Percentiles rank a stretch among this genome's conserved stretches.
Evolutionary conservation across 2,329 filamentous ascomycete genomes (phyloP).

Genomic region (Nemania diffusa): DNA sequence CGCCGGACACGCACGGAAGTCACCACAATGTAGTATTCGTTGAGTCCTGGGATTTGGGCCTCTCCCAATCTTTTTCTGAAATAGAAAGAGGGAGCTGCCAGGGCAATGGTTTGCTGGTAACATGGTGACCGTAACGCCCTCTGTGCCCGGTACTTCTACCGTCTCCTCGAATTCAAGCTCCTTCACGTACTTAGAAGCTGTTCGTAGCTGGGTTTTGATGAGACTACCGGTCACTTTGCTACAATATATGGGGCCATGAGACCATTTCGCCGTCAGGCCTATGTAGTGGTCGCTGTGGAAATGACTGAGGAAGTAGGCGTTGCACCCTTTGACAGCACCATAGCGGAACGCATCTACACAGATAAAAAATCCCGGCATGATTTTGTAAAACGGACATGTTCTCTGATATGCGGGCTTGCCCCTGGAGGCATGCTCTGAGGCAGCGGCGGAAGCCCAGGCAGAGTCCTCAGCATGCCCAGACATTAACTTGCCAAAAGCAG

Average conservation of each 20-base stretch:
- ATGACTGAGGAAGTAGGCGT: conserved; percentile 95
- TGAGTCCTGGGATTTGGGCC: conserved; percentile 71
- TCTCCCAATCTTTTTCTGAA: conserved; percentile 78
- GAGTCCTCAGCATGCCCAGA: conserved; percentile 87
- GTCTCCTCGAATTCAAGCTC: conserved; percentile 85
- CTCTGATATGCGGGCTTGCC: conserved; percentile 88
- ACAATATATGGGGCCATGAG: conserved; percentile 95
- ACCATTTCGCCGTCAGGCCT: conserved; percentile 87
- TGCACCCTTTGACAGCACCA: conserved; percentile 89
- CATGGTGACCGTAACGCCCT: conserved; percentile 90
- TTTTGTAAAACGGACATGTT: conserved; percentile 98
- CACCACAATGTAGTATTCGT: conserved; percentile 91
- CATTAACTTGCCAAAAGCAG: conserved; percentile 95
- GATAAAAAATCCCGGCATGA: conserved; percentile 90
- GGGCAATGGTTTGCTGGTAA: conserved; percentile 97
- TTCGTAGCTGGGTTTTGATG: conserved; percentile 84
- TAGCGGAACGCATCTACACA: conserved; percentile 97
- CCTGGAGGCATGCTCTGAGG: conserved; percentile 78
- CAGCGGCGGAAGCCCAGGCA: conserved; percentile 89
- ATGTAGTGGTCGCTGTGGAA: conserved; percentile 99
- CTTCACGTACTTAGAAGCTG: conserved; percentile 86
- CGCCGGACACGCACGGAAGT: conserved; percentile 89
- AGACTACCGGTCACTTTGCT: conserved; percentile 92
- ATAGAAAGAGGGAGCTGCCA: conserved; percentile 91
- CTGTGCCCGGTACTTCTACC: conserved; percentile 81